Evolutionary conservation across 345 rosid genomes (phyloP).

Genomic region (Viola odorata): DNA sequence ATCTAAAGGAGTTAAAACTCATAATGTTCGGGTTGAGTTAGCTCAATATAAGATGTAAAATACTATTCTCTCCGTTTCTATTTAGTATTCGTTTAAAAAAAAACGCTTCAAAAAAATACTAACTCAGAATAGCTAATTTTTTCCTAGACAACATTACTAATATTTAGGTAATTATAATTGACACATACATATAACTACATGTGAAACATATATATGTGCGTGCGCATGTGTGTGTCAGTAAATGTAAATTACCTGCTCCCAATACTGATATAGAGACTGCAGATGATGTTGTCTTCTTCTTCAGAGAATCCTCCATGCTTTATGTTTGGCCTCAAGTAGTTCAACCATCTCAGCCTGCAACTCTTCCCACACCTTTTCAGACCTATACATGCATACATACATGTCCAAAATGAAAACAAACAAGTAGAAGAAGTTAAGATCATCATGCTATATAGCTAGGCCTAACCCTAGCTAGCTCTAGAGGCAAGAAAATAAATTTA

Average conservation of each 20-base stretch:
- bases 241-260: constrained; percentile 68
- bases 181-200: constrained; percentile 1
- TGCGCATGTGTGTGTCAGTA: constrained; percentile 11
- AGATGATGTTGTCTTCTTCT: constrained; percentile 93
- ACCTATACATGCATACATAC: constrained; percentile 34
- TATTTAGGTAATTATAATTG: constrained; percentile 41
- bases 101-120: too few species aligned
- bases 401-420: not conserved
- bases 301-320: constrained; percentile 98
- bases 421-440: not conserved
- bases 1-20: not conserved
- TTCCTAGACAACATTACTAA: constrained; percentile 24
- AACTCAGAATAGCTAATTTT: not conserved
- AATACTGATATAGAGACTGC: constrained; percentile 95
- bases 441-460: not conserved
- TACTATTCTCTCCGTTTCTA: too few species aligned
- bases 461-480: not conserved
- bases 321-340: constrained; percentile 91
- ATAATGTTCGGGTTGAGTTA: not conserved
- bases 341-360: constrained; percentile 94
- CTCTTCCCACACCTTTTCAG: constrained; percentile 97
- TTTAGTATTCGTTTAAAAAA: too few species aligned
- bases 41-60: too few species aligned
- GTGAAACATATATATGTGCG: not conserved
- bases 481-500: not conserved